phyloP scores from a whole-genome alignment of 2,329 filamentous ascomycete genomes.

The Epicoccum nigrum region DNA sequence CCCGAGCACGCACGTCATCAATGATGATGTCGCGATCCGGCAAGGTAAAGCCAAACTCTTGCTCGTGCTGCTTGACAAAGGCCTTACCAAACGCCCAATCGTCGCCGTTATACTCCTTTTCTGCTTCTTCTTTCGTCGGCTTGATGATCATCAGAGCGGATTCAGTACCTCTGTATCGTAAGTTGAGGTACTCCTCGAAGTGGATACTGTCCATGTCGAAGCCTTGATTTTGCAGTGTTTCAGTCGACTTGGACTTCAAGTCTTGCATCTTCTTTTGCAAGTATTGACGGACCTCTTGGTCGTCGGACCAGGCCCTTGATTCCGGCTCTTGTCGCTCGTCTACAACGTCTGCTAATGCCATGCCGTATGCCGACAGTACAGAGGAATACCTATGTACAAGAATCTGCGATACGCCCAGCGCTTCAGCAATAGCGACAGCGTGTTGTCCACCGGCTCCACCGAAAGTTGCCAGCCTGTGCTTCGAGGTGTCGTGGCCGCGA shows the following conservation, averaged over 20 bases:
- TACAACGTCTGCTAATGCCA: slow-evolving; percentile 91
- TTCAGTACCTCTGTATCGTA: slow-evolving; percentile 89
- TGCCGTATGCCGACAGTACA: slow-evolving; percentile 87
- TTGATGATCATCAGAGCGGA: slow-evolving; percentile 89
- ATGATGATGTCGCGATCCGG: slow-evolving; percentile 86
- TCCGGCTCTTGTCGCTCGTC: slow-evolving; percentile 85
- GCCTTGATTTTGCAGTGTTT: slow-evolving; percentile 74
- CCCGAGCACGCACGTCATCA: slow-evolving; percentile 85
- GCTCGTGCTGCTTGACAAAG: slow-evolving; percentile 85
- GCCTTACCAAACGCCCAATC: slow-evolving; percentile 84
- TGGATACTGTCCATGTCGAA: slow-evolving; percentile 76
- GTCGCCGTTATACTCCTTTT: slow-evolving; percentile 65
- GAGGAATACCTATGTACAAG: slow-evolving; percentile 87
- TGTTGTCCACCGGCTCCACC: slow-evolving; percentile 92
- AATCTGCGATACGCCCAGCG: slow-evolving; percentile 83
- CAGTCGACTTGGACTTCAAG: slow-evolving; percentile 75
- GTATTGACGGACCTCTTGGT: slow-evolving; percentile 63
- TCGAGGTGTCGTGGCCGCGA: slow-evolving; percentile 87
- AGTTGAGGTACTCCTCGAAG: slow-evolving; percentile 92
- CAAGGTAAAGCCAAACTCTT: slow-evolving; percentile 91
- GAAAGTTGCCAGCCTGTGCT: slow-evolving; percentile 89
- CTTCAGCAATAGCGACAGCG: slow-evolving; percentile 86
- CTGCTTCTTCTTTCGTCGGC: slow-evolving; percentile 67
- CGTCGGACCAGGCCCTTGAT: slow-evolving; percentile 65
- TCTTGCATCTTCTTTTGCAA: slow-evolving; percentile 77